Evolutionary conservation across 257 asterid genomes (phyloP).

Genomic region (Knoxia roxburghii): DNA sequence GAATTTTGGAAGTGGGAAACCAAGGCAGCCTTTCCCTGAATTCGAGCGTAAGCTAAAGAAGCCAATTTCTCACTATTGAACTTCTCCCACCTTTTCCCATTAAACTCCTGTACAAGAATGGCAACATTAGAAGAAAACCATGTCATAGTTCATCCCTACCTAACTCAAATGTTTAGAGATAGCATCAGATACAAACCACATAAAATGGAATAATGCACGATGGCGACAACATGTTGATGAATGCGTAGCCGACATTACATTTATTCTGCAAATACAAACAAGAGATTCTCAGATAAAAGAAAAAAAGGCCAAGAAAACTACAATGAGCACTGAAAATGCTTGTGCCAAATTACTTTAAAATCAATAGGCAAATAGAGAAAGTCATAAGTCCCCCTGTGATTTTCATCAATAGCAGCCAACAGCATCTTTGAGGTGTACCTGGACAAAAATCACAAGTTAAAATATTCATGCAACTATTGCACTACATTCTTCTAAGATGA

Average conservation of each 20-base stretch:
- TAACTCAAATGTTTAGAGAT: neutral
- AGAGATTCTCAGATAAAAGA: constrained; percentile 8
- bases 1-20: constrained; percentile 74
- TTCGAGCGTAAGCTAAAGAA: constrained; percentile 72
- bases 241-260: constrained; percentile 91
- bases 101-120: constrained; percentile 42
- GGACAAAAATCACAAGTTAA: constrained; percentile 12
- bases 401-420: constrained; percentile 60
- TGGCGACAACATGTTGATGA: constrained; percentile 77
- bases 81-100: constrained; percentile 79
- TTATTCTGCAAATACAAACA: constrained; percentile 51
- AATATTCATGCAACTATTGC: neutral
- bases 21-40: constrained; percentile 69
- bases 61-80: constrained; percentile 80
- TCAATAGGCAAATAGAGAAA: constrained; percentile 84
- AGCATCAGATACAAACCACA: constrained; percentile 38
- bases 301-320: neutral
- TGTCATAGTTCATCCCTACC: too few species aligned
- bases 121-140: neutral
- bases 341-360: constrained; percentile 46
- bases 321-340: neutral
- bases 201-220: constrained; percentile 56
- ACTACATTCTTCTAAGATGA: constrained; percentile 1
- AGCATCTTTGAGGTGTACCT: constrained; percentile 88
- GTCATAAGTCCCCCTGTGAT: constrained; percentile 64